phyloP scores from a whole-genome alignment of 208 protist genomes.

The Crithidia expoeki region DNA sequence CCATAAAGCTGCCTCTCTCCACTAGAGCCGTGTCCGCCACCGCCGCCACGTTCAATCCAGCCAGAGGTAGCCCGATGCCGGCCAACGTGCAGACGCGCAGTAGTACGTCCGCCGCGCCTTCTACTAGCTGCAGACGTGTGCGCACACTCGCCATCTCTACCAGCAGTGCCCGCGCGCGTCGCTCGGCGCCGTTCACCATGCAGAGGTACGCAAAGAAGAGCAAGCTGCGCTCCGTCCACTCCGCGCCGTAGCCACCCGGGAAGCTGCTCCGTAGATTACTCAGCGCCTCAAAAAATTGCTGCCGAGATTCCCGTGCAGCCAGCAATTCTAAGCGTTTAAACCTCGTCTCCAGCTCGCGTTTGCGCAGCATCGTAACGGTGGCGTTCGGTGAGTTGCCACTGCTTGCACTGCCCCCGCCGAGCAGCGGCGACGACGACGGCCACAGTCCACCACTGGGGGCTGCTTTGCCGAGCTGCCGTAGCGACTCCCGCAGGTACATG shows the following conservation, averaged over 20 bases:
- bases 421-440: constrained; percentile 13
- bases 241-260: constrained; percentile 27
- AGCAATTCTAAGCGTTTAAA: constrained; percentile 53
- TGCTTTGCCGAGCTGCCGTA: constrained; percentile 62
- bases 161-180: constrained; percentile 55
- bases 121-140: constrained; percentile 25
- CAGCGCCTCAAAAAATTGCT: constrained; percentile 44
- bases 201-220: constrained; percentile 57
- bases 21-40: constrained; percentile 5
- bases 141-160: constrained; percentile 43
- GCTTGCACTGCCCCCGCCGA: constrained; percentile 6
- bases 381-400: constrained; percentile 5
- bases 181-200: constrained; percentile 54
- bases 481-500: constrained; percentile 69
- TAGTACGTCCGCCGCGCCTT: constrained; percentile 33
- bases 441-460: constrained; percentile 19
- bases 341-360: constrained; percentile 56
- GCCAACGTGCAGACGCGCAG: constrained; percentile 43
- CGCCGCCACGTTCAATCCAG: constrained; percentile 7
- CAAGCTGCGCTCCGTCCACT: constrained; percentile 37
- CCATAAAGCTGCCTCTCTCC: constrained; percentile 11
- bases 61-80: constrained; percentile 38
- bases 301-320: constrained; percentile 26
- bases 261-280: constrained; percentile 34
- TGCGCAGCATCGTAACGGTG: constrained; percentile 36